Evolutionary conservation across 2,329 filamentous ascomycete species (phyloP).

Genomic region (Monosporascus sp.): DNA sequence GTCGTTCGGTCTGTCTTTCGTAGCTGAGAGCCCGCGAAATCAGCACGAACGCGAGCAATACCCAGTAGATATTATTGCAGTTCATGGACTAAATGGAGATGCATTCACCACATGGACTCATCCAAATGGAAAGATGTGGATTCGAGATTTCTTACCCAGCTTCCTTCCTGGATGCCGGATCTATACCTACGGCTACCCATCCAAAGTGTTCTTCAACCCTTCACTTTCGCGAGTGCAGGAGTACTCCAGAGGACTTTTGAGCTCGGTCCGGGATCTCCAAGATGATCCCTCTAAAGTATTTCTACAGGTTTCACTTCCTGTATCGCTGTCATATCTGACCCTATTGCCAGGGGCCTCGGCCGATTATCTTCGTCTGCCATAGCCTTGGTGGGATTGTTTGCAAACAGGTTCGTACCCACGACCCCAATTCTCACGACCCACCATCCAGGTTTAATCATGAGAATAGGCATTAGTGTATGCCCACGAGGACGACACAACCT

Average conservation of each 20-base stretch:
- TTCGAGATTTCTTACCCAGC: slow-evolving; percentile 15
- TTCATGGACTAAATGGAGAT: slow-evolving; percentile 19
- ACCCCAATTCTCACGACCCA: not conserved
- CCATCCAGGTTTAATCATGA: not conserved
- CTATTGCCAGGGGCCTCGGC: slow-evolving; percentile 2
- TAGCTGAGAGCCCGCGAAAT: not conserved
- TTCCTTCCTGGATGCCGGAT: slow-evolving; percentile 17
- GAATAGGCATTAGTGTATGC: slow-evolving; percentile 16
- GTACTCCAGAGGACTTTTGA: slow-evolving; percentile 10
- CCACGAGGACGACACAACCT: slow-evolving; percentile 10
- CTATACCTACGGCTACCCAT: slow-evolving; percentile 18
- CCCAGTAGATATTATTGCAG: slow-evolving; percentile 13
- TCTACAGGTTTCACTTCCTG: not conserved
- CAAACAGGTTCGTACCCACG: slow-evolving; percentile 16
- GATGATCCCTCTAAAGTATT: slow-evolving; percentile 4
- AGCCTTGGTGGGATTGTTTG: slow-evolving; percentile 25
- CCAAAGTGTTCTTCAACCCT: slow-evolving; percentile 8
- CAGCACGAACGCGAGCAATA: slow-evolving; percentile 1
- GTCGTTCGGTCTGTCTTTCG: not conserved
- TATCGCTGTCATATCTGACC: slow-evolving; percentile 6
- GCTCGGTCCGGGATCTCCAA: slow-evolving; percentile 6
- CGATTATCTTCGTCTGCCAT: slow-evolving; percentile 22
- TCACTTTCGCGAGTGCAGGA: slow-evolving; percentile 9
- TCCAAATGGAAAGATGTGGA: slow-evolving; percentile 11
- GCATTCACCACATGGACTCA: slow-evolving; percentile 14